phyloP scores from a whole-genome alignment of 192 early-diverging fungal genomes.

The Coemansia sp. region DNA sequence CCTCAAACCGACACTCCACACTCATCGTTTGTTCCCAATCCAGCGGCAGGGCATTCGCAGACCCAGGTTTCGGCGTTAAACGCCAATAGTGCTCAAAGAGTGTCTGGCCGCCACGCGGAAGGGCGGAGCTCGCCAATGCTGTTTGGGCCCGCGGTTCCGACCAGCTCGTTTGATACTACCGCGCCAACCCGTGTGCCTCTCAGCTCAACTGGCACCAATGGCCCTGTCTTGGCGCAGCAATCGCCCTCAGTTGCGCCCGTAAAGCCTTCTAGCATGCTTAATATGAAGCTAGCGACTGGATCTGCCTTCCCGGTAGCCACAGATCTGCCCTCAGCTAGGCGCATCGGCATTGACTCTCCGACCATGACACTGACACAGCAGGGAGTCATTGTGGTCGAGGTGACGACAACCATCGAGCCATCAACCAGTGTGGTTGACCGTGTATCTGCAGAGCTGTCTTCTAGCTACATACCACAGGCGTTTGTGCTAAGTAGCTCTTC shows the following conservation, averaged over 20 bases:
- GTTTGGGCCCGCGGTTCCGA: not conserved
- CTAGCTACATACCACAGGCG: not conserved
- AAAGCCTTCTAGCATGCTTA: too few species aligned
- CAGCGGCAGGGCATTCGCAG: not conserved
- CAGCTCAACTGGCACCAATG: not conserved
- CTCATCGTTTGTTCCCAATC: not conserved
- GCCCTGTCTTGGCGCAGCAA: not conserved
- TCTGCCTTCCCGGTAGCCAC: not conserved
- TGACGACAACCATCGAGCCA: not conserved
- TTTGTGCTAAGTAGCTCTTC: not conserved
- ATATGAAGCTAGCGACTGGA: too few species aligned
- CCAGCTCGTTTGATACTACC: not conserved
- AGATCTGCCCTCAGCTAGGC: not conserved
- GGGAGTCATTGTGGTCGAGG: slow-evolving; percentile 1
- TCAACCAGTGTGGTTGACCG: not conserved
- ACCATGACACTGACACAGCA: not conserved
- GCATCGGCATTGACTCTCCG: not conserved
- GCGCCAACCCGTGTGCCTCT: not conserved
- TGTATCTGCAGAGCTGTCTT: not conserved
- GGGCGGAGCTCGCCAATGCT: not conserved
- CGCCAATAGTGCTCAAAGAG: not conserved
- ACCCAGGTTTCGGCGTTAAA: not conserved
- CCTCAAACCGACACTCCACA: not conserved
- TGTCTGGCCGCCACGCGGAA: not conserved
- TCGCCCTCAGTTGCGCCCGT: too few species aligned